Base-by-base conservation (phyloP, 2,329 filamentous ascomycete species). In the Helicocarpus griseus region DNA sequence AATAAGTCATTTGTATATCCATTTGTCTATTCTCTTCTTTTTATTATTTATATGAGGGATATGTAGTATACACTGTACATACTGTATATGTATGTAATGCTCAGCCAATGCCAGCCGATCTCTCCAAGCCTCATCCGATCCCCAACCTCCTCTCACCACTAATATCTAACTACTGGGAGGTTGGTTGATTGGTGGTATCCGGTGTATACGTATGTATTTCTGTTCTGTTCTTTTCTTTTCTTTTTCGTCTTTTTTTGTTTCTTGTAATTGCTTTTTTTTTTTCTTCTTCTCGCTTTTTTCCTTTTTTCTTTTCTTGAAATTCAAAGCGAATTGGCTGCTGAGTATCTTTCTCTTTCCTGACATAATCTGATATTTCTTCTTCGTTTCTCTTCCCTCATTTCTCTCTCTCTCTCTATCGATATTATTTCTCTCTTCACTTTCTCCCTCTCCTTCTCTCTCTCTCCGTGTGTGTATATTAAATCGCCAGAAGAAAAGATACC, bases 381-480 rank as follows among this genome's bases (percentile, higher is more conserved):
- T 56, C 40, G 28, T 38, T 51, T 36, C 50, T 54, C 53, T 56
- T 53, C 51, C 54, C 56, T 51, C 50, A 49, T 53, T 55, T 59
- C 58, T 60, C 61, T 62, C 47, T 39, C 29, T 17, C n/a, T n/a
- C n/a, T n/a, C n/a, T n/a, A n/a, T n/a, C n/a, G n/a, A n/a, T n/a
- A n/a, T 55, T 59, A 58, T 60, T 60, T 62, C 47, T 39, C 29
- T 17, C 22, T 36, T 43, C 50, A 28, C 47, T 45, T 38, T 48
- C 39, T 50, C 39, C 35, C 29, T 47, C 50, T 52, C 49, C 48
- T 41, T 35, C 49, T 41, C 48, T 49, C 43, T 53, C 36, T 46
- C 14, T 17, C 24, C 13, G 13, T 17, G 26, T 24, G n/a, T 29
- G 22, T 24, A 40, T 40, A 41, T 22, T 39, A 43, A 36, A 36